A percentile compares a stretch with the other conserved stretches of the same genome.
These are phyloP conservation scores for Pecoramyces ruminantium DNA, from an alignment of 192 early-diverging fungal species.

Conservation along the genomic window DNA sequence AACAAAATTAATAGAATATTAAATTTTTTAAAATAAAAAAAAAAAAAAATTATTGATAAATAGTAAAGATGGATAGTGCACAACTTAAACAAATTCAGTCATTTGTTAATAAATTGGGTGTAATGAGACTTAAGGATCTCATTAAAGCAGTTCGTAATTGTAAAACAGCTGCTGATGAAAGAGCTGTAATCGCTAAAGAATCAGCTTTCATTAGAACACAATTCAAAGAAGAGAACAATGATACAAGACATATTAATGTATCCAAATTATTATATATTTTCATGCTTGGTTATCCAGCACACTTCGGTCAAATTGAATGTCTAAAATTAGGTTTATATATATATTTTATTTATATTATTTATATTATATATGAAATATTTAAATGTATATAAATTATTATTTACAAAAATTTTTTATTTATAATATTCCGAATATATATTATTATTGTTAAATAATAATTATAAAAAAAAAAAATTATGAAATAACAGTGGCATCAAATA, in stretches of 20 bases:
- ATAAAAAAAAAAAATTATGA: neutral
- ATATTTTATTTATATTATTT: too few species aligned
- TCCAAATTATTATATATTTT: slow-evolving; percentile 96
- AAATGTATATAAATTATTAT: too few species aligned
- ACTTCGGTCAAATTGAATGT: slow-evolving; percentile 99
- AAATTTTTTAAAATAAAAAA: too few species aligned
- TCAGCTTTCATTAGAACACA: slow-evolving; percentile 87
- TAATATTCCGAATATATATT: too few species aligned
- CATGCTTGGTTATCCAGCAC: slow-evolving; percentile 95
- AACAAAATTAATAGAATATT: too few species aligned
- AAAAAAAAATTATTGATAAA: too few species aligned
- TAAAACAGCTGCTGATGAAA: slow-evolving; percentile 96
- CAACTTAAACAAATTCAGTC: neutral
- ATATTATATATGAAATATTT: too few species aligned
- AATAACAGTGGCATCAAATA: slow-evolving; percentile 57
- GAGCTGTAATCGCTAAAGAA: slow-evolving; percentile 92
- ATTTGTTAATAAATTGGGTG: neutral
- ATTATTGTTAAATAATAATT: too few species aligned
- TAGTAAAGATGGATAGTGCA: neutral
- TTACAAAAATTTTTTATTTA: too few species aligned
- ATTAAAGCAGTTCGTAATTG: slow-evolving; percentile 86
- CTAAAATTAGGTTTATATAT: slow-evolving; percentile 57
- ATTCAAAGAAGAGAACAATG: slow-evolving; percentile 89
- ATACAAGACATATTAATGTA: slow-evolving; percentile 81
- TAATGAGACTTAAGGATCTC: slow-evolving; percentile 53